Base-by-base conservation (phyloP, 345 rosid species). In the Cardamine resedifolia region DNA sequence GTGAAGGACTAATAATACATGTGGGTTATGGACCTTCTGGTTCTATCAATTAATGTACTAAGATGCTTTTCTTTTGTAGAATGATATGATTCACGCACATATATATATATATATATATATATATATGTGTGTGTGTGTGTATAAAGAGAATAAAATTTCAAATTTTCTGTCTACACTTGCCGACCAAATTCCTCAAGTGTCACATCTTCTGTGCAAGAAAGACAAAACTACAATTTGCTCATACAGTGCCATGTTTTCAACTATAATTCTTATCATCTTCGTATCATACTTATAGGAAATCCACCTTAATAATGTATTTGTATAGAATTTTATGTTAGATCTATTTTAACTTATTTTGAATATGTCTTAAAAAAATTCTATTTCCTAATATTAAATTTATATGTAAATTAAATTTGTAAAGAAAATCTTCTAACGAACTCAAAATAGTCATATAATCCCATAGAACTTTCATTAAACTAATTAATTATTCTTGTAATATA, bases 131-230 rank as follows among this genome's bases (percentile, higher is more conserved):
- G 3, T 21, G 4, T 9, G 10, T 51, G 6, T 34, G 8, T 14
- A 30, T 0, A 4, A 39, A 23, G 51, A 21, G n/a, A 41, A 31
- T 3, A 44, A 53, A 34, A 10, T 16, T 47, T 61, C 24, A 57
- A 41, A 45, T 31, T 12, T 34, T 1, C 0, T 56, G 48, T 64
- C 41, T 52, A 64, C 70, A 68, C 51, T 52, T 43, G 58, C 74
- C 70, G 79, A 68, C 79, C 74, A 45, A 44, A 48, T 61, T 51
- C 4, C 44, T 75, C 72, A 65, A 73, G 34, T 65, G 77, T 73
- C 77, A 73, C 77, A 73, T 67, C 58, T 60, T 52, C 36, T 41
- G 63, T 33, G 62, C n/a, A 67, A 58, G 31, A 43, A 41, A 72
- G 26, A 63, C 41, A 52, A 59, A 59, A 10, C 30, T 50, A 8